Evolutionary conservation across 768 basidiomycete genomes (phyloP).

Genomic region (Imleria badia): DNA sequence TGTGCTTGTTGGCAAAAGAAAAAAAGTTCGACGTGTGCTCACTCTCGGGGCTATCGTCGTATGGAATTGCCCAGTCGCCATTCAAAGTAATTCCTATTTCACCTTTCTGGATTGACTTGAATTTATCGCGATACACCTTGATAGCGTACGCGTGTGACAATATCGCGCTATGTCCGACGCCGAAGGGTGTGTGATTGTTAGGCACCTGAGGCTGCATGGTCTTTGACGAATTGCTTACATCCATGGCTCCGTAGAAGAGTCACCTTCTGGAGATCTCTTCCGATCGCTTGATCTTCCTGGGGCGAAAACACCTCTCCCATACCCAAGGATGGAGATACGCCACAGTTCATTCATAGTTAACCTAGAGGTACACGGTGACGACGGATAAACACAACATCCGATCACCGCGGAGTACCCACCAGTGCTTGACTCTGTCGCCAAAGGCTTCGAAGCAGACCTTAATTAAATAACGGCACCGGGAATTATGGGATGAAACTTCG

Average conservation of each 20-base stretch:
- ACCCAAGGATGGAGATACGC: conserved; percentile 70
- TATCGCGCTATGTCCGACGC: conserved; percentile 66
- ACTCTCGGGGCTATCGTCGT: conserved; percentile 69
- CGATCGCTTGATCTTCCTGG: conserved; percentile 71
- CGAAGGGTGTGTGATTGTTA: conserved; percentile 28
- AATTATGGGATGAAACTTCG: background rate
- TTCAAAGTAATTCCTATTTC: conserved; percentile 80
- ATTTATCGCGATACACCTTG: conserved; percentile 65
- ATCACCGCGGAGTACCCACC: conserved; percentile 38
- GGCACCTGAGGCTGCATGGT: background rate
- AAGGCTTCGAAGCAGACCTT: conserved; percentile 73
- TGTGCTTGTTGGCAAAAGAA: background rate
- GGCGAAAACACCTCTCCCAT: conserved; percentile 68
- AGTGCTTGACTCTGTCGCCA: conserved; percentile 75
- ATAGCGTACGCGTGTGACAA: conserved; percentile 68
- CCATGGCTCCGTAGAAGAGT: conserved; percentile 69
- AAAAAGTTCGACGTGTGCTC: background rate
- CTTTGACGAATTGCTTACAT: conserved; percentile 43
- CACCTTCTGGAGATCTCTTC: conserved; percentile 53
- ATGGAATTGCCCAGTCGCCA: conserved; percentile 74
- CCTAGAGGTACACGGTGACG: conserved; percentile 38
- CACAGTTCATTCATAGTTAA: conserved; percentile 77
- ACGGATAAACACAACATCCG: conserved; percentile 13
- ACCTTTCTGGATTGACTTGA: conserved; percentile 61
- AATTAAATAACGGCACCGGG: too few relatives aligned